Conservation (phyloP, 2,329 filamentous ascomycete genomes). For the Monosporascus ibericus region DNA sequence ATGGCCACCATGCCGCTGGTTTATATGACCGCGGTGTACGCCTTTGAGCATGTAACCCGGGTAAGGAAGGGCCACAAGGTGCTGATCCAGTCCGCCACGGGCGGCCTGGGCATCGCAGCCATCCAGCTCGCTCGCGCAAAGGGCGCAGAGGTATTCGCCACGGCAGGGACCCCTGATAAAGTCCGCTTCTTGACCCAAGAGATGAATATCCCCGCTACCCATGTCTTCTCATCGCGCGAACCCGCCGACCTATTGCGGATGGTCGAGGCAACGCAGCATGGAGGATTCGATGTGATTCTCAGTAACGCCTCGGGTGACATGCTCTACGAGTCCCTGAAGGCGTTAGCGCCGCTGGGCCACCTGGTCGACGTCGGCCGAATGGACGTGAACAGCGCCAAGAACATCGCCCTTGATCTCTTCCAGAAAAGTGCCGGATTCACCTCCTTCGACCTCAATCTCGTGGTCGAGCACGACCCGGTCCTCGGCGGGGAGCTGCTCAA, state of each 20-base stretch:
- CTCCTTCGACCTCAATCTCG: constrained; percentile 6
- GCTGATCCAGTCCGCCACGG: constrained; percentile 18
- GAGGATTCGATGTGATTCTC: background rate
- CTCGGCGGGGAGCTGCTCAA: constrained; percentile 4
- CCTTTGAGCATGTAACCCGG: constrained; percentile 16
- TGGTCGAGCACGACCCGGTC: constrained; percentile 3
- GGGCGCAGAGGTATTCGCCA: constrained; percentile 15
- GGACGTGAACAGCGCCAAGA: constrained; percentile 6
- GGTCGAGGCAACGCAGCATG: background rate
- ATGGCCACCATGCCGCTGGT: constrained; percentile 19
- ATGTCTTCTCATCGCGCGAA: constrained; percentile 4
- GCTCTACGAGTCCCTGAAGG: background rate
- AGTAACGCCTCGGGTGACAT: background rate
- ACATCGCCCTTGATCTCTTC: constrained; percentile 3
- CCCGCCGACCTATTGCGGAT: background rate
- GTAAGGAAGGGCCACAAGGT: constrained; percentile 15
- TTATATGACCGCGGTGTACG: constrained; percentile 21
- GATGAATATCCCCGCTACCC: background rate
- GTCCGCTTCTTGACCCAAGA: background rate
- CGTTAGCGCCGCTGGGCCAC: constrained; percentile 3
- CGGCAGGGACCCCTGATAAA: constrained; percentile 8
- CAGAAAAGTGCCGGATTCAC: constrained; percentile 7
- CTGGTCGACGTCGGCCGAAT: constrained; percentile 3
- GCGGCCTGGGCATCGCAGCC: constrained; percentile 16
- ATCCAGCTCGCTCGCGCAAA: constrained; percentile 11